Conservation (phyloP, 495 filamentous ascomycete genomes). For the Neurospora sp. region DNA sequence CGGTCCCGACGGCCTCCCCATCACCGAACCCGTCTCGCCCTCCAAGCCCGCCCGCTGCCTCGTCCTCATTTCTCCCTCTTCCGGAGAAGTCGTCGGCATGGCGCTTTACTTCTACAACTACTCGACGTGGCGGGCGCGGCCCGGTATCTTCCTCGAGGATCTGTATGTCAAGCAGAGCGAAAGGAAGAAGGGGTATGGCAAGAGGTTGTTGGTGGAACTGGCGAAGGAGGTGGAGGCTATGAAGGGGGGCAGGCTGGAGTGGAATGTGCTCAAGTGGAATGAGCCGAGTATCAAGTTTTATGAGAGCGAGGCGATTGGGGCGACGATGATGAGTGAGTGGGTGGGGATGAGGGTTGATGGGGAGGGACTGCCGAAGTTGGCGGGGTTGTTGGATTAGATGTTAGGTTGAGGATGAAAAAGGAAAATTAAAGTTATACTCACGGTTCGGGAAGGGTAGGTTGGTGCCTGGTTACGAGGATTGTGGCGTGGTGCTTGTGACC, state of each 20-base stretch:
- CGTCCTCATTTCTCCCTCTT: slow-evolving; percentile 28
- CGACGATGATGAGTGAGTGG: slow-evolving; percentile 78
- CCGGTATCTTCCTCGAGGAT: slow-evolving; percentile 93
- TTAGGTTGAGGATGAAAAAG: no score
- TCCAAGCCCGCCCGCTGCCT: slow-evolving; percentile 36
- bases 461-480: neutral
- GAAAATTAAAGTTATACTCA: neutral
- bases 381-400: slow-evolving; percentile 28
- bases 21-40: slow-evolving; percentile 32
- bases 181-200: slow-evolving; percentile 70
- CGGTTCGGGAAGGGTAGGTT: neutral
- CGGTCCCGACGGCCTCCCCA: slow-evolving; percentile 14
- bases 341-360: slow-evolving; percentile 82
- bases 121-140: slow-evolving; percentile 72
- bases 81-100: slow-evolving; percentile 32
- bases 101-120: slow-evolving; percentile 52
- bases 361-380: slow-evolving; percentile 54
- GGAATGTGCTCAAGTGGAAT: slow-evolving; percentile 90
- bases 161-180: slow-evolving; percentile 67
- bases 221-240: slow-evolving; percentile 66
- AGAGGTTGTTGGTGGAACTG: slow-evolving; percentile 60
- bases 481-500: neutral
- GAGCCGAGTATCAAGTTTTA: slow-evolving; percentile 85
- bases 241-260: slow-evolving; percentile 47
- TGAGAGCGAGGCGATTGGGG: slow-evolving; percentile 54